Evolutionary conservation across 768 basidiomycete genomes (phyloP).

Genomic region (Leccinum fibrillosum): DNA sequence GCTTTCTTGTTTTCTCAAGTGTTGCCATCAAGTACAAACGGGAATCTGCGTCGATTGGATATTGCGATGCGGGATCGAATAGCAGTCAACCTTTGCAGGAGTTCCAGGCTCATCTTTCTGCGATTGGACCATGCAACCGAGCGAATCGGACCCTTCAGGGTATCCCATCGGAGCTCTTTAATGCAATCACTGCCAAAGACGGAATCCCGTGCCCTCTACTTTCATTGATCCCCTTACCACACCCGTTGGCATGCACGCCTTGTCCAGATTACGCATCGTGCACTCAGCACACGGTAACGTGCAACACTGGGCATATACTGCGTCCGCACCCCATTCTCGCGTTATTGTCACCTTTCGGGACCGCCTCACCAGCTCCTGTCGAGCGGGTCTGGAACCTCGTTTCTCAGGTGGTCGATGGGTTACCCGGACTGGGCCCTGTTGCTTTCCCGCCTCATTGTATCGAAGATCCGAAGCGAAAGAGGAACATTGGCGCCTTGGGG

Average conservation of each 20-base stretch:
- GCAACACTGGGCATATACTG: constrained; percentile 66
- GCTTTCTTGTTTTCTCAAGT: constrained; percentile 34
- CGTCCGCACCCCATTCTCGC: constrained; percentile 58
- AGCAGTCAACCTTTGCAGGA: constrained; percentile 57
- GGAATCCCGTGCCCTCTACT: constrained; percentile 50
- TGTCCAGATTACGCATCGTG: constrained; percentile 73
- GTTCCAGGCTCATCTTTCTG: constrained; percentile 42
- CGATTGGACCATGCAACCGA: constrained; percentile 53
- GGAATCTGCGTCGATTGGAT: constrained; percentile 71
- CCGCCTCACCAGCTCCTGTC: constrained; percentile 37
- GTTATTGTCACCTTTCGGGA: constrained; percentile 38
- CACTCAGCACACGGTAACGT: constrained; percentile 51
- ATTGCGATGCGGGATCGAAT: constrained; percentile 62
- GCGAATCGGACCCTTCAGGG: constrained; percentile 51
- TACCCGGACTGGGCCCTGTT: constrained; percentile 75
- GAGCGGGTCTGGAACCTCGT: constrained; percentile 47
- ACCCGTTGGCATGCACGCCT: constrained; percentile 63
- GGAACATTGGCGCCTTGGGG: constrained; percentile 70
- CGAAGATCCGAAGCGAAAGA: constrained; percentile 73
- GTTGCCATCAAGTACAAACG: constrained; percentile 52
- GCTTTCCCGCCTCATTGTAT: constrained; percentile 73
- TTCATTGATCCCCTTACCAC: constrained; percentile 51
- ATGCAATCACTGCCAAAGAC: constrained; percentile 27
- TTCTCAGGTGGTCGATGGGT: constrained; percentile 53
- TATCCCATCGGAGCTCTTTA: constrained; percentile 25